Percentiles rank a stretch among this genome's conserved stretches.
Evolutionary conservation across 192 early-diverging fungal genomes (phyloP).

Genomic region (Rhizophagus sp.): DNA sequence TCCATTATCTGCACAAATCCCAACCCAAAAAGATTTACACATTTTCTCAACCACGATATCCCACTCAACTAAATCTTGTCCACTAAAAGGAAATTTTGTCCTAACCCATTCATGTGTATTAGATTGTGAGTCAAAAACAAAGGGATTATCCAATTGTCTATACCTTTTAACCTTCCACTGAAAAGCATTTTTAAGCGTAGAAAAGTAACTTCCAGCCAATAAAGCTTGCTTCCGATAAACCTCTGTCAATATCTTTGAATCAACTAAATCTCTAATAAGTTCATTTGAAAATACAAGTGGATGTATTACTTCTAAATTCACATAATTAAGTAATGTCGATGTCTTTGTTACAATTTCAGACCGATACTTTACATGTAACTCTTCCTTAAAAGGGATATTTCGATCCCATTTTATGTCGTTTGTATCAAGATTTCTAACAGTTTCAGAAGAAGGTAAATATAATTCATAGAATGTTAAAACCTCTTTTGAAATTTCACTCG

Average conservation of each 20-base stretch:
- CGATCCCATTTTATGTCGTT: not conserved
- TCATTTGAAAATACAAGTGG: not conserved
- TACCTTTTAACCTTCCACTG: no score
- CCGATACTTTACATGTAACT: not conserved
- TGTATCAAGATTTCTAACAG: not conserved
- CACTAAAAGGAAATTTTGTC: not conserved
- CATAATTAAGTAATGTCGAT: not conserved
- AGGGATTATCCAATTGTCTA: no score
- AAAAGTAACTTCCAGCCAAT: not conserved
- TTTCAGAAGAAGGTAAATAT: not conserved
- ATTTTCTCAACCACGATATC: constrained; percentile 9
- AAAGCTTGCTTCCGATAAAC: not conserved
- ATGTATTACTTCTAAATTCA: not conserved
- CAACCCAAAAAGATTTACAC: constrained; percentile 11
- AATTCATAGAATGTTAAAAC: not conserved
- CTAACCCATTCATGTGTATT: not conserved
- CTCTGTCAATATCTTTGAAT: not conserved
- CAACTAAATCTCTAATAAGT: not conserved
- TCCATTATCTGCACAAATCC: not conserved
- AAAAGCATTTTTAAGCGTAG: no score
- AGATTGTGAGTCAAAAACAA: no score
- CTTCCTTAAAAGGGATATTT: not conserved
- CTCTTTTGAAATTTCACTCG: not conserved
- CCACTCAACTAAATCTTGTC: not conserved
- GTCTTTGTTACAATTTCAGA: not conserved